Base-by-base conservation (phyloP, 140 eudicot genomes). In the Stevia rebaudiana region DNA sequence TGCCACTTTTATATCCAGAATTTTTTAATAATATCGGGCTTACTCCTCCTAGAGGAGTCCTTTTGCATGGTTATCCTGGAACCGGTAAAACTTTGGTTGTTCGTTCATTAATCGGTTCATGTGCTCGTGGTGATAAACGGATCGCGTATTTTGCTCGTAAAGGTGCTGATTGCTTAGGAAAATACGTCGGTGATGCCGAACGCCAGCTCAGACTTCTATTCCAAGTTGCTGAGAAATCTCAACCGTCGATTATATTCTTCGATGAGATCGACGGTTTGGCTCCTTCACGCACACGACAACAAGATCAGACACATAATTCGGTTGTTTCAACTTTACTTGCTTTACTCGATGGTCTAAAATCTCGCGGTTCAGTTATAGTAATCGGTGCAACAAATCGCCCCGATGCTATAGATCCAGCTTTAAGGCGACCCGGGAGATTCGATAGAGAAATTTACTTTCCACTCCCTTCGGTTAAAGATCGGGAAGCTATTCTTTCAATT, bases 181-280 rank as follows among this genome's bases (percentile, higher is more conserved):
- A 92, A 76, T 92, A 92, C 42, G 98, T 92, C n/a, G 98, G 98
- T 66, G 98, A 92, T 77, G 96, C 98, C 56, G 98, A 92, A 68
- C 96, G 98, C 65, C 98, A 92, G 83, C 84, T 92, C 35, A 83
- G 96, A 73, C 96, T 92, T 71, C 62, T 92, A 56, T 92, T 92
- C 62, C 96, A 92, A 66, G 98, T 92, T 74, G 98, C 98, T 7
- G 98, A 92, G 75, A 88, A 83, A 74, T 92, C 95, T 74, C 98
- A 92, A 62, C 98, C 98, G 12, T 92, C 98, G 13, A 81, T 92
- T 44, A 88, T 92, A 48, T 92, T 92, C 86, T 88, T 92, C 16
- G 98, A 92, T 65, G 98, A 92, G 80, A 92, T 92, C 15, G 98
- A 92, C 61, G 98, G 98, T 24, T 76, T 92, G 78, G 98, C 98